Conservation (phyloP, 2,329 filamentous ascomycete genomes). For the Stylonectria norvegica region DNA sequence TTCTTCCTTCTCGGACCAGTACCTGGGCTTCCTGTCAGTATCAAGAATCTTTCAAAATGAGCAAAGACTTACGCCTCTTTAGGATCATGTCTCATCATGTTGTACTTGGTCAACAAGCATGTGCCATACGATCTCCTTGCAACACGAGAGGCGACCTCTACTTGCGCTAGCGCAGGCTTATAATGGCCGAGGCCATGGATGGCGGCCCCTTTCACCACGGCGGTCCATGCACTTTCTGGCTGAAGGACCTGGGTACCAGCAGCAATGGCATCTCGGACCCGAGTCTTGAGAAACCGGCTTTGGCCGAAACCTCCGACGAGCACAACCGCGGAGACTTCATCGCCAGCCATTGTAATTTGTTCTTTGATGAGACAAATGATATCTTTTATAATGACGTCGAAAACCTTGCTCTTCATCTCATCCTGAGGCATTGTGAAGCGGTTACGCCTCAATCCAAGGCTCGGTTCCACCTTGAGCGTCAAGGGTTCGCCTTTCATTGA, state of each 20-base stretch:
- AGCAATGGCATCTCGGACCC: conserved; percentile 36
- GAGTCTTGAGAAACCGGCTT: conserved; percentile 42
- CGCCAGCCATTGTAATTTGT: conserved; percentile 35
- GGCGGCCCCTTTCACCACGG: conserved; percentile 50
- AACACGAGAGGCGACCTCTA: conserved; percentile 34
- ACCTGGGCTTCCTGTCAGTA: conserved; percentile 25
- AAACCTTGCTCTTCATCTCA: conserved; percentile 61
- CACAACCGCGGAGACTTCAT: conserved; percentile 38
- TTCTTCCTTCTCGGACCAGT: conserved; percentile 38
- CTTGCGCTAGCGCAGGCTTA: conserved; percentile 25
- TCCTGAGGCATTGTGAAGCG: conserved; percentile 40
- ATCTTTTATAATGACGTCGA: conserved; percentile 41
- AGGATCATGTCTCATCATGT: conserved; percentile 35
- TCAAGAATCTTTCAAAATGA: neutral
- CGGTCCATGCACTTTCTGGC: conserved; percentile 47
- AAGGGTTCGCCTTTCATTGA: conserved; percentile 34
- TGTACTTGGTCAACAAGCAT: conserved; percentile 34
- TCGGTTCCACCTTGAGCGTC: conserved; percentile 34
- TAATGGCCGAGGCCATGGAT: conserved; percentile 38
- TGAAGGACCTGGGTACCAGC: conserved; percentile 42
- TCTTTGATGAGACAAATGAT: conserved; percentile 42
- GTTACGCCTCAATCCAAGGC: conserved; percentile 32
- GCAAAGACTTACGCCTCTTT: conserved; percentile 33
- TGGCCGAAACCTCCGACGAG: conserved; percentile 49
- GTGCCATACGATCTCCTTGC: conserved; percentile 38